Base-by-base conservation (phyloP, 1,284 basidiomycete species). In the Ceratobasidium sp. region DNA sequence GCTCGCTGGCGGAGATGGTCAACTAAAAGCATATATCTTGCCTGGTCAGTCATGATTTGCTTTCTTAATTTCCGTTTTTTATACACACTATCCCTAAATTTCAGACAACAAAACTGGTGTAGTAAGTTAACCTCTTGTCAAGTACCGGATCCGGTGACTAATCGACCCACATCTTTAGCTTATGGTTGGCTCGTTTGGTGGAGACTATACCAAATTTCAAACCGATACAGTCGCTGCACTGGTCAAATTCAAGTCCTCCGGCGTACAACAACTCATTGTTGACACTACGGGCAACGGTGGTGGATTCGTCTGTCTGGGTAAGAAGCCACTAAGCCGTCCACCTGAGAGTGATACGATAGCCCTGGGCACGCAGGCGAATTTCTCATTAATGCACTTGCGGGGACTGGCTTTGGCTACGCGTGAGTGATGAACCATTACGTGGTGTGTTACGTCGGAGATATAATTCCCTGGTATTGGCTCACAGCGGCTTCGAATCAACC, bases 251-350 rank as follows among this genome's bases (percentile, higher is more conserved):
- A 80, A 87, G 77, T 76, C 79, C 0, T 83, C 84, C 0, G 86
- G 86, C 7, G 86, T 88, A 5, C 84, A 83, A 0, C 84, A 84
- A 34, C 80, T 91, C 16, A 78, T 91, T 37, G 84, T 91, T 54
- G 89, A 90, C 77, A 78, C 89, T 34, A 86, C 86, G 3, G 87
- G 89, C 79, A 91, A 90, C 77, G 87, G 86, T 76, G 88, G 88
- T 86, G 71, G 53, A 81, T 77, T 66, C 37, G 29, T 68, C 53
- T 66, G 75, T n/a, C 48, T 62, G 74, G 29, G 41, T 73, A 29
- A 63, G n/a, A 51, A 3, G 37, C 19, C 13, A 14, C n/a, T 14
- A 19, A 34, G 2, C 34, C 8, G 2, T 34, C 34, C 2, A 4
- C 37, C 9, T 83, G 84, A n/a, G 0, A 83, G 83, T 3, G 81